Percentiles rank a stretch among this genome's conserved stretches.
phyloP scores from a whole-genome alignment of 768 basidiomycete genomes.

The Postia placenta region DNA sequence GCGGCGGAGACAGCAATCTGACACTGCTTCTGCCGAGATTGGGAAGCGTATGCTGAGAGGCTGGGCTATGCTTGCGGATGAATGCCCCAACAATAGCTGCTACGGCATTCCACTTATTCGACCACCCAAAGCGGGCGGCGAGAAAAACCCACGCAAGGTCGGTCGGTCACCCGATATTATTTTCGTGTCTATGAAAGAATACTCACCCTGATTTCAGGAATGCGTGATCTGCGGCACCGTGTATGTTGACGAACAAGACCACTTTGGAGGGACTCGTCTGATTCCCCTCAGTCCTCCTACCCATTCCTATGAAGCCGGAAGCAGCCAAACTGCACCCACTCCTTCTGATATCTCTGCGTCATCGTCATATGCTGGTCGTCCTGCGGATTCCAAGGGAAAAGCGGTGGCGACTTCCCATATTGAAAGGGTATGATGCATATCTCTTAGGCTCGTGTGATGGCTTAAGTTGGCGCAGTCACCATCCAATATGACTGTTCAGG shows the following conservation, averaged over 20 bases:
- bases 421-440: not conserved
- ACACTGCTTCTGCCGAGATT: constrained; percentile 73
- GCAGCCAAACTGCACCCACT: too few relatives aligned
- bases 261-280: constrained; percentile 39
- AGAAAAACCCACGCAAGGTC: constrained; percentile 64
- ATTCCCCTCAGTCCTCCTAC: constrained; percentile 9
- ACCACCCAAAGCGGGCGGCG: constrained; percentile 57
- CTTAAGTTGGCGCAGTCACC: not conserved
- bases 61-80: constrained; percentile 88
- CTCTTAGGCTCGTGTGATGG: not conserved
- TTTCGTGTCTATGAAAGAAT: not conserved
- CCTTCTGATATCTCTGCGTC: not conserved
- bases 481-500: constrained; percentile 1
- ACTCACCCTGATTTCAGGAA: constrained; percentile 41
- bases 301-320: too few relatives aligned
- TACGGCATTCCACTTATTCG: constrained; percentile 82
- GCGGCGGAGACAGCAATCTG: constrained; percentile 74
- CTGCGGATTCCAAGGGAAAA: constrained; percentile 11
- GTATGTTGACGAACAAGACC: constrained; percentile 50
- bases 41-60: constrained; percentile 73
- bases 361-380: too few relatives aligned
- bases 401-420: not conserved
- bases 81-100: constrained; percentile 65
- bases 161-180: constrained; percentile 10
- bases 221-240: constrained; percentile 70